Evolutionary conservation across 2,329 filamentous ascomycete genomes (phyloP).

Genomic region (Ramularia collo-cygni): DNA sequence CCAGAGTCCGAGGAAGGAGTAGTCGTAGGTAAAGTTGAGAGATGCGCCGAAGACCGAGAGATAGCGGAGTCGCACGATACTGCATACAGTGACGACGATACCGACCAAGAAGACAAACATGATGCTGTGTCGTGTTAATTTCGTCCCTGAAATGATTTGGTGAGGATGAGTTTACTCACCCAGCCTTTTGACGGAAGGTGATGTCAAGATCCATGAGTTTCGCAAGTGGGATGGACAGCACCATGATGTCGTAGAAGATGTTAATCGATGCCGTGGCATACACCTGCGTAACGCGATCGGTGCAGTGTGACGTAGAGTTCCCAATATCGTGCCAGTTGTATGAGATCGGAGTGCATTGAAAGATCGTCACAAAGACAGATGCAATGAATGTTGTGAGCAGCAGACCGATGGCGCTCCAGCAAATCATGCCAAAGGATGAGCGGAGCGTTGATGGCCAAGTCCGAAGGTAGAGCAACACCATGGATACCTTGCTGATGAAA

Average conservation of each 20-base stretch:
- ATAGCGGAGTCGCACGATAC: slow-evolving; percentile 15
- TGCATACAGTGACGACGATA: slow-evolving; percentile 19
- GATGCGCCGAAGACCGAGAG: background rate
- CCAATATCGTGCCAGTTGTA: background rate
- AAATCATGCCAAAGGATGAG: slow-evolving; percentile 8
- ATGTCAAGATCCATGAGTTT: background rate
- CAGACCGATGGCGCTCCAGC: slow-evolving; percentile 3
- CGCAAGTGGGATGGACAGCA: slow-evolving; percentile 16
- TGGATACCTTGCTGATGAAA: slow-evolving; percentile 10
- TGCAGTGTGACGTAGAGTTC: background rate
- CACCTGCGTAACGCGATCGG: slow-evolving; percentile 1
- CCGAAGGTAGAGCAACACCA: slow-evolving; percentile 14
- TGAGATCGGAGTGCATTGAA: slow-evolving; percentile 9
- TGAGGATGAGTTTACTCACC: background rate
- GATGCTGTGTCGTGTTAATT: background rate
- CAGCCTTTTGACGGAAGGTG: background rate
- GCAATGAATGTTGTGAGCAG: slow-evolving; percentile 5
- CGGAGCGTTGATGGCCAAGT: slow-evolving; percentile 5
- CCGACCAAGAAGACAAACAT: slow-evolving; percentile 15
- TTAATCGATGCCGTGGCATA: slow-evolving; percentile 4
- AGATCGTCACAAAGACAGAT: slow-evolving; percentile 6
- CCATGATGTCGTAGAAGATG: slow-evolving; percentile 5
- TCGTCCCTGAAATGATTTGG: background rate
- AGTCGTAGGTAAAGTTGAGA: slow-evolving; percentile 17
- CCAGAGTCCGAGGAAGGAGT: slow-evolving; percentile 17